phyloP scores from a whole-genome alignment of 139 green algal genomes.

The Limnomonas spitsbergensis region DNA sequence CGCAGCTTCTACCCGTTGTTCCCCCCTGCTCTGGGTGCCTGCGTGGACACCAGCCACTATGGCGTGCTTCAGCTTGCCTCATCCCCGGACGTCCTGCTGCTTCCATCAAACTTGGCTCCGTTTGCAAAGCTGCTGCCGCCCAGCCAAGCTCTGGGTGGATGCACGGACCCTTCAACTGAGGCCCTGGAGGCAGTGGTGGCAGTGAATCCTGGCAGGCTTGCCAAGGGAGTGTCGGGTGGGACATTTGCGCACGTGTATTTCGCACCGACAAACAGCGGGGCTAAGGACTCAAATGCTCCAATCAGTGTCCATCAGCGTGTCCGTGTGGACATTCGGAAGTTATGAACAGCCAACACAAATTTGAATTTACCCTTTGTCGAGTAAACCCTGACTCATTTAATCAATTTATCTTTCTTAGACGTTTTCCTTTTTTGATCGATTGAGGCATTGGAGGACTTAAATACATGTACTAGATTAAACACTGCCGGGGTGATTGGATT shows the following conservation, averaged over 20 bases:
- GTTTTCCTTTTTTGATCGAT: too few species aligned
- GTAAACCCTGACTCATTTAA: too few species aligned
- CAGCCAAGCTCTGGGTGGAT: neutral
- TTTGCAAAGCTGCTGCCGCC: constrained; percentile 78
- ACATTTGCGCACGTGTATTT: constrained; percentile 72
- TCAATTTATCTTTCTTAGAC: too few species aligned
- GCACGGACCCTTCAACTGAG: neutral
- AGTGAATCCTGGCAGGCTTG: constrained; percentile 78
- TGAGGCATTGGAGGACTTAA: too few species aligned
- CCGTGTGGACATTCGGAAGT: too few species aligned
- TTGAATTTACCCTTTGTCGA: too few species aligned
- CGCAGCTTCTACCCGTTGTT: constrained; percentile 87
- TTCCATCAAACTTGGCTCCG: constrained; percentile 86
- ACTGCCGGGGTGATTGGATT: too few species aligned
- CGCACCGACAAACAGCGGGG: neutral
- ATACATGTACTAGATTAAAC: too few species aligned
- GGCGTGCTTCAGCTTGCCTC: constrained; percentile 56
- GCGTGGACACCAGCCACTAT: constrained; percentile 71
- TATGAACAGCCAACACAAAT: too few species aligned
- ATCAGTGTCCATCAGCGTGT: too few species aligned
- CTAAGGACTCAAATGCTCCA: too few species aligned
- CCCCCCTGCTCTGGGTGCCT: constrained; percentile 61
- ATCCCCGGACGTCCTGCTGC: constrained; percentile 81
- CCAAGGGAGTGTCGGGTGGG: constrained; percentile 67
- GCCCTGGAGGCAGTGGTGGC: constrained; percentile 36